Evolutionary conservation across 2,329 filamentous ascomycete species (phyloP).

Genomic region (Drechslerella coelobrocha): DNA sequence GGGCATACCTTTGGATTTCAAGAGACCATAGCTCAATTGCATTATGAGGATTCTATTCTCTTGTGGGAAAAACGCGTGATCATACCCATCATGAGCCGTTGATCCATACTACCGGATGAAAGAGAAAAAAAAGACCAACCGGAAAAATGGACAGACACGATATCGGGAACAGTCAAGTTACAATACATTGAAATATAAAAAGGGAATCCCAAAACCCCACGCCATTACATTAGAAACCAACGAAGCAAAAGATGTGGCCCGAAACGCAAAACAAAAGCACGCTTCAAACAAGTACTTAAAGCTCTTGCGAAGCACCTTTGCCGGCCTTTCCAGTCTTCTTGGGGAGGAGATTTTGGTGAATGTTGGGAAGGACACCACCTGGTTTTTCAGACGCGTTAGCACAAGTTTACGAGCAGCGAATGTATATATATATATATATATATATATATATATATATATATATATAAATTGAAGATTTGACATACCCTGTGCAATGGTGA

Average conservation of each 20-base stretch:
- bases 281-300: conserved; percentile 70
- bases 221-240: conserved; percentile 51
- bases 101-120: conserved; percentile 28
- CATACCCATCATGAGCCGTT: conserved; percentile 50
- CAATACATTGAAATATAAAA: conserved; percentile 50
- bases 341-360: conserved; percentile 81
- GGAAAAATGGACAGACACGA: conserved; percentile 42
- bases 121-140: conserved; percentile 34
- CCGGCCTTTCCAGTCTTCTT: conserved; percentile 98
- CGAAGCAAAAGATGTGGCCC: conserved; percentile 35
- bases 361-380: conserved; percentile 49
- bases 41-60: conserved; percentile 25
- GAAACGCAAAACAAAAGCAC: conserved; percentile 27
- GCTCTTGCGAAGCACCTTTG: conserved; percentile 92
- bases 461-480: no score
- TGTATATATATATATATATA: no score
- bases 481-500: conserved; percentile 74
- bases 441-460: no score
- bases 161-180: conserved; percentile 46
- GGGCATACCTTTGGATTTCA: conserved; percentile 7
- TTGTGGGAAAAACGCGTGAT: conserved; percentile 23
- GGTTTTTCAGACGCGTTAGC: conserved; percentile 58
- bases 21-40: conserved; percentile 13
- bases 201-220: conserved; percentile 51
- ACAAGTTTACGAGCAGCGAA: conserved; percentile 8